phyloP scores from a whole-genome alignment of 1,284 basidiomycete species.

The Sanghuangporus weigelae region DNA sequence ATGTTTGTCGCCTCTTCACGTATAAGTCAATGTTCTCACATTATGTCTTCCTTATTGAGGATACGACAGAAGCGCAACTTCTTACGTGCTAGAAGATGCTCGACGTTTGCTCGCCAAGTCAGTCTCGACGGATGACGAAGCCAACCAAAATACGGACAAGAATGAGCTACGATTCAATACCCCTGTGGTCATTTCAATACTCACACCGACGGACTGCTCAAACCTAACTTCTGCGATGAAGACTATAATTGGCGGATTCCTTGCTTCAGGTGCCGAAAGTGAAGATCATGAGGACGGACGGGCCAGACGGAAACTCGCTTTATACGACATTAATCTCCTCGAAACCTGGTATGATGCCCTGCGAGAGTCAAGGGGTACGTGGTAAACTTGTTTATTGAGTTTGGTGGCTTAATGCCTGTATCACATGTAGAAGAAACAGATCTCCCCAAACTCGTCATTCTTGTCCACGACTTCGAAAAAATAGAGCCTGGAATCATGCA shows the following conservation, averaged over 20 bases:
- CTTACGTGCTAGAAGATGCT: constrained; percentile 9
- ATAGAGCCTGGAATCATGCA: constrained; percentile 54
- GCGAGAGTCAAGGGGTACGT: constrained; percentile 32
- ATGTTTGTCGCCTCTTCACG: constrained; percentile 18
- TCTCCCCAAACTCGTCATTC: constrained; percentile 40
- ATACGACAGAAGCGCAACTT: constrained; percentile 15
- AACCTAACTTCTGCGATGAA: constrained; percentile 53
- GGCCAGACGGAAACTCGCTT: constrained; percentile 39
- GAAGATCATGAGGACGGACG: constrained; percentile 24
- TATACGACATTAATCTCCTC: constrained; percentile 54
- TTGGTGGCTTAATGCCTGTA: not conserved
- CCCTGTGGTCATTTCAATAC: constrained; percentile 36
- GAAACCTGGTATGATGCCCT: constrained; percentile 50
- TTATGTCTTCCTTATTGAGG: constrained; percentile 19
- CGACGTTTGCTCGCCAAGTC: not conserved
- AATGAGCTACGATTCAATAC: constrained; percentile 15
- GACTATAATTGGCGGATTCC: constrained; percentile 48
- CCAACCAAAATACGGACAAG: constrained; percentile 24
- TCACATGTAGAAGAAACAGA: constrained; percentile 18
- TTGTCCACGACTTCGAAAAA: constrained; percentile 68
- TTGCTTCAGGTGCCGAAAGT: constrained; percentile 30
- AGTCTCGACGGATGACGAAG: not conserved
- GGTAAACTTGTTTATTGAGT: not conserved
- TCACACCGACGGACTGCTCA: constrained; percentile 53
- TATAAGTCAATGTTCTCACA: constrained; percentile 2